Evolutionary conservation across 2,329 filamentous ascomycete species (phyloP).

Genomic region (Ceratocystis cubensis): DNA sequence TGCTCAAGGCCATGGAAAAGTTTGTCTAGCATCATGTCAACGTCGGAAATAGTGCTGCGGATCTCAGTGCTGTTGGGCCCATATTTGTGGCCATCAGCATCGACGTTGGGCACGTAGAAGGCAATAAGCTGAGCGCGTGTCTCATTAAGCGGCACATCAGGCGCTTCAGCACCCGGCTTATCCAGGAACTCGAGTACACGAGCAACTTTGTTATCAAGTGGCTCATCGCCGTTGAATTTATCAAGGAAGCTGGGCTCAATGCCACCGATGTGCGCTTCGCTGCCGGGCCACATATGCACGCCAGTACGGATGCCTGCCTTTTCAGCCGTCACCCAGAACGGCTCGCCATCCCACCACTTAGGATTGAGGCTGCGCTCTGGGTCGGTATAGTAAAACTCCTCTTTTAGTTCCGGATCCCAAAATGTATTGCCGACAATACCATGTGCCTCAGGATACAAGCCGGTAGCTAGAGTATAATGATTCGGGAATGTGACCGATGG

Average conservation of each 20-base stretch:
- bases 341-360: slow-evolving; percentile 93
- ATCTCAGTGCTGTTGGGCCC: slow-evolving; percentile 95
- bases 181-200: slow-evolving; percentile 76
- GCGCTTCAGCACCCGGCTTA: slow-evolving; percentile 56
- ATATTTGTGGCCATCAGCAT: slow-evolving; percentile 72
- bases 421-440: slow-evolving; percentile 91
- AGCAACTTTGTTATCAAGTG: slow-evolving; percentile 60
- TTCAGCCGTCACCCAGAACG: slow-evolving; percentile 88
- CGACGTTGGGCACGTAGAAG: slow-evolving; percentile 88
- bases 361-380: slow-evolving; percentile 61
- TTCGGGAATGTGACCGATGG: slow-evolving; percentile 95
- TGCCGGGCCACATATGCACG: slow-evolving; percentile 98
- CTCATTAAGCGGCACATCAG: slow-evolving; percentile 32
- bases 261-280: slow-evolving; percentile 70
- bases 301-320: slow-evolving; percentile 63
- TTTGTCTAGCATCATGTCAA: slow-evolving; percentile 67
- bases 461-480: slow-evolving; percentile 87
- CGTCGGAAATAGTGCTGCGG: slow-evolving; percentile 58
- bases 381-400: slow-evolving; percentile 82
- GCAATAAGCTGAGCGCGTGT: slow-evolving; percentile 81
- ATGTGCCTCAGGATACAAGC: slow-evolving; percentile 82
- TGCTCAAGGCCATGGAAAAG: slow-evolving; percentile 64
- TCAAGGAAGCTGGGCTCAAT: slow-evolving; percentile 70
- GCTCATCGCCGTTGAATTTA: slow-evolving; percentile 68
- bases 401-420: slow-evolving; percentile 66